Evolutionary conservation across 2,329 filamentous ascomycete species (phyloP), one percentile per base, ranked within the genome.

Genomic region (Fusarium agapanthi): DNA sequence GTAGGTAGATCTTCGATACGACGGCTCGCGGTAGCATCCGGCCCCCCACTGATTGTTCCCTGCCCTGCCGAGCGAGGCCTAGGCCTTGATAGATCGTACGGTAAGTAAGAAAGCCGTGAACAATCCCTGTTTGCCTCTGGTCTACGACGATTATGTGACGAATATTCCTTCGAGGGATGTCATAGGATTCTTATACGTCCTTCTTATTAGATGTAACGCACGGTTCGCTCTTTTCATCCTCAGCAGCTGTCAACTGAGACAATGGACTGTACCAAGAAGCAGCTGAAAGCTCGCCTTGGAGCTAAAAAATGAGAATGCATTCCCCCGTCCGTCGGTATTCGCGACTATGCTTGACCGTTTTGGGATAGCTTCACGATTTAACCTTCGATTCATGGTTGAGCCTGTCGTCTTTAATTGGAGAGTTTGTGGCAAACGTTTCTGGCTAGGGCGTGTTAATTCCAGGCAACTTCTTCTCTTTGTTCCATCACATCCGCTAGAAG

Each of bases 281-380:
- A 44, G 38, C 58, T 61, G 50, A 61, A 56, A 20, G 38, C 28
- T 60, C 24, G 30, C 41, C 32, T 30, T 37, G 41, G 11, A 37
- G 41, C 32, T 37, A 37, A 54, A 54, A 54, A 20, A 58, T 37
- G 41, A 35, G 34, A 34, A n/a, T 32, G 58, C 40, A 58, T 48
- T 40, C 48, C 44, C 43, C 37, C 40, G 32, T 50, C 55, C 22
- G 37, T 69, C 58, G 58, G 58, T 61, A 51, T 64, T 62, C 44
- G 58, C 65, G 66, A 69, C 41, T 28, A 43, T 47, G 65, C 65
- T 63, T 69, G 51, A 28, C 51, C 32, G 16, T 40, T 57, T 65
- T 40, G 34, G 66, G 59, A 37, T 69, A 69, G 51, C n/a, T 41
- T 53, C 20, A 32, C 16, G 26, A 20, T 58, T 69, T 69, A 65